Base-by-base conservation (phyloP, 2,329 filamentous ascomycete genomes). In the Pseudogymnoascus sp. region DNA sequence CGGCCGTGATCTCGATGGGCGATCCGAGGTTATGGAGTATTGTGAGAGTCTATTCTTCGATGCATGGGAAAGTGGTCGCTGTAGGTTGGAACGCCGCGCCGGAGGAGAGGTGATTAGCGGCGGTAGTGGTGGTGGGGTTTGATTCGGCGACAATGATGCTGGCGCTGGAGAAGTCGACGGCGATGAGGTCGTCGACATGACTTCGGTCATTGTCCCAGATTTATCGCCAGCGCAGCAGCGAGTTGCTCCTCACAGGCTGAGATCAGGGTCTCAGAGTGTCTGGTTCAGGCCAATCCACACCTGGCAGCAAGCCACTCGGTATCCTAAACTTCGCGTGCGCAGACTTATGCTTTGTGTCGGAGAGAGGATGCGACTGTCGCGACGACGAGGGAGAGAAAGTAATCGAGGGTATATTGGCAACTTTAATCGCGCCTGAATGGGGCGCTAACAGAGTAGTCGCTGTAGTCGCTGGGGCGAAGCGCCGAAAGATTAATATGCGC, bases 1-100 rank as follows among this genome's bases (percentile, higher is more conserved):
- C 18, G 92, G 90, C 64, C 91, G 86, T 66, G 92, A 96, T 65
- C 87, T 84, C 65, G 83, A 82, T 59, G 82, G 82, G 13, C 64
- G 58, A 63, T 80, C 81, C 13, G 90, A 92, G 63, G 84, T 78
- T 69, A 81, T 86, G 65, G 90, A 94, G 77, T 92, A 93, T 71
- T 90, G 89, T 65, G 92, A 96, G 69, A 95, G 80, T 62, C 92
- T 85, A 72, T 90, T 89, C 76, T 87, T 92, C 65, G 88, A 87
- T 69, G 87, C 89, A 71, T 91, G 89, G 70, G 89, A 91, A 75
- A 84, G 82, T 67, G 89, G 87, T 68, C 86, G 79, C 69, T 87
- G 80, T 63, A 83, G 74, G 70, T 79, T 82, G 71, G 86, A 80
- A 72, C 83, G 82, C 71, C 82, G 85, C 27, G 65, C 39, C n/a